A percentile compares a stretch with the other conserved stretches of the same genome.
These are phyloP conservation scores for Solanum clarkiae DNA, from an alignment of 257 asterid genomes.

Conservation along the genomic window DNA sequence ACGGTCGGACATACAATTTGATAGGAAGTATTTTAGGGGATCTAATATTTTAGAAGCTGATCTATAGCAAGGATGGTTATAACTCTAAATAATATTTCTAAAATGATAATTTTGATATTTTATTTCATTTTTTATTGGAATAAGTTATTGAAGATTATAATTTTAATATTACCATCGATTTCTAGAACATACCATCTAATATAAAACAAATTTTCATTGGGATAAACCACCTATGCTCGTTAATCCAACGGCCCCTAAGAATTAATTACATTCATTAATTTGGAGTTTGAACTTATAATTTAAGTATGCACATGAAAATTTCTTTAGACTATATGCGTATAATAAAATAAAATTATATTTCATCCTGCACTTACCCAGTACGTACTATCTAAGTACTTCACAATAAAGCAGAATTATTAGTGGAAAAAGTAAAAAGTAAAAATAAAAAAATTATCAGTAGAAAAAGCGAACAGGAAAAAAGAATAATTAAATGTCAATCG, in stretches of 20 bases:
- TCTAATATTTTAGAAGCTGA: too few relatives aligned
- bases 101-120: neutral
- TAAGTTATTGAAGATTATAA: neutral
- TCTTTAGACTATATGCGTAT: neutral
- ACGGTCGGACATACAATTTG: too few relatives aligned
- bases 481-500: neutral
- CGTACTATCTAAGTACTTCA: neutral
- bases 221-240: neutral
- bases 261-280: neutral
- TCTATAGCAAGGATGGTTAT: neutral
- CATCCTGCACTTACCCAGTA: neutral
- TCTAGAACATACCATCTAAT: neutral
- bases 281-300: neutral
- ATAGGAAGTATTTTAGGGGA: too few relatives aligned
- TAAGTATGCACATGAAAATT: neutral
- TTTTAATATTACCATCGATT: neutral
- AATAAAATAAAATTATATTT: neutral
- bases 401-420: neutral
- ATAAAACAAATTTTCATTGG: neutral
- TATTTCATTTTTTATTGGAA: neutral
- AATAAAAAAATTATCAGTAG: neutral
- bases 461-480: neutral
- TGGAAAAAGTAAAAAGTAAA: neutral
- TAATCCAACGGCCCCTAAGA: neutral
- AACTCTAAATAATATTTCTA: neutral